Evolutionary conservation across 805 yeast species (phyloP).

Genomic region (Wickerhamiella sergipiensis): DNA sequence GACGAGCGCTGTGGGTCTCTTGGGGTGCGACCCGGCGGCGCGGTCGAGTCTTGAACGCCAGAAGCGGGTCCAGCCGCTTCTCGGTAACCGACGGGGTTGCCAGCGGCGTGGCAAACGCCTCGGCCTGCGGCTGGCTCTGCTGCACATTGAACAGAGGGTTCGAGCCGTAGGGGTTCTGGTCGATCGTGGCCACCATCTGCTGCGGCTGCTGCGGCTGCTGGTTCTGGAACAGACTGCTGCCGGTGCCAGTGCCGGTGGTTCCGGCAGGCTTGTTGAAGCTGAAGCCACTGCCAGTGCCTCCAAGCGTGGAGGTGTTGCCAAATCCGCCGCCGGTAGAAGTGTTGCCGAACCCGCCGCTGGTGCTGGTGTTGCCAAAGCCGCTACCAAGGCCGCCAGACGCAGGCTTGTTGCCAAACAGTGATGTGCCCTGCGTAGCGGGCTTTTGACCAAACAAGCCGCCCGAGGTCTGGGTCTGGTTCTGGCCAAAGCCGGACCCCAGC

Average conservation of each 20-base stretch:
- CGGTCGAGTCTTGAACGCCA: slow-evolving; percentile 36
- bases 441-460: slow-evolving; percentile 18
- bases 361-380: not conserved
- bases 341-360: slow-evolving; percentile 13
- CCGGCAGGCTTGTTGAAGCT: not conserved
- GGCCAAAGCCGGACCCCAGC: slow-evolving; percentile 5
- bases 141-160: slow-evolving; percentile 43
- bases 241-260: slow-evolving; percentile 16
- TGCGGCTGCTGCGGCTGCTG: slow-evolving; percentile 17
- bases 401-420: not conserved
- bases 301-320: not conserved
- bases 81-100: slow-evolving; percentile 15
- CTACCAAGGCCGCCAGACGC: not conserved
- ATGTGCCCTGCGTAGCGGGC: slow-evolving; percentile 9
- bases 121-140: slow-evolving; percentile 26
- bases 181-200: slow-evolving; percentile 26
- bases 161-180: slow-evolving; percentile 64
- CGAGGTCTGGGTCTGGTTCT: not conserved
- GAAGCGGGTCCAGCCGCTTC: slow-evolving; percentile 1
- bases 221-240: not conserved
- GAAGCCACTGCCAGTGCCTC: not conserved
- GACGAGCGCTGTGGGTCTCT: slow-evolving; percentile 39
- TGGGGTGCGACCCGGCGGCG: slow-evolving; percentile 48
- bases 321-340: slow-evolving; percentile 7
- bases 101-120: slow-evolving; percentile 37